Evolutionary conservation across 106 monocot genomes (phyloP).

Genomic region (Dioscorea alata): DNA sequence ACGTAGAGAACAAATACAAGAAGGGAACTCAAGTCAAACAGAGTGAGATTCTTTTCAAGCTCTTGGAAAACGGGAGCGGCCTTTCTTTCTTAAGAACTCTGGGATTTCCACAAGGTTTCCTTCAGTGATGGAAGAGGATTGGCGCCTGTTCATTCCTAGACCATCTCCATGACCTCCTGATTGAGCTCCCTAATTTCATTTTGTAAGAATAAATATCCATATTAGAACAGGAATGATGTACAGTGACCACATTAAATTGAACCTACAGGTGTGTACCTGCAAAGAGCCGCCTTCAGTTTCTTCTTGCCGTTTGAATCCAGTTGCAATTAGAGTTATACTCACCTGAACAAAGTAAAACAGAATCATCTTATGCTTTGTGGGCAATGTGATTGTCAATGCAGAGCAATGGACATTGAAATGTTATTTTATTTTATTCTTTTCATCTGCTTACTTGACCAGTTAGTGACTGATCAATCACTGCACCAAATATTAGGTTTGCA

Average conservation of each 20-base stretch:
- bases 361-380: no score
- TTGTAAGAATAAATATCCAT: neutral
- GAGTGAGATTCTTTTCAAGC: slow-evolving; percentile 1
- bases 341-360: slow-evolving; percentile 23
- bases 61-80: slow-evolving; percentile 56
- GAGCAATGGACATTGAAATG: no score
- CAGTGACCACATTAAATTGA: neutral
- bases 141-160: slow-evolving; percentile 28
- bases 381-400: no score
- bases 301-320: slow-evolving; percentile 62
- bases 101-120: slow-evolving; percentile 49
- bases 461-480: slow-evolving; percentile 62
- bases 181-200: slow-evolving; percentile 28
- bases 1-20: no score
- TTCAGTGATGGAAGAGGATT: slow-evolving; percentile 35
- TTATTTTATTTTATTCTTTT: no score
- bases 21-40: neutral
- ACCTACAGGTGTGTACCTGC: slow-evolving; percentile 28
- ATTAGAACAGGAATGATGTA: neutral
- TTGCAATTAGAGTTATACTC: slow-evolving; percentile 69
- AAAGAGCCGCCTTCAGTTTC: slow-evolving; percentile 39
- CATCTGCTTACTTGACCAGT: slow-evolving; percentile 55
- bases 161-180: slow-evolving; percentile 29
- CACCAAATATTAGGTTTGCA: slow-evolving; percentile 84
- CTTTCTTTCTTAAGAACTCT: slow-evolving; percentile 65